Evolutionary conservation across 305 asterid species (phyloP).

Genomic region (Solanum hybrid): DNA sequence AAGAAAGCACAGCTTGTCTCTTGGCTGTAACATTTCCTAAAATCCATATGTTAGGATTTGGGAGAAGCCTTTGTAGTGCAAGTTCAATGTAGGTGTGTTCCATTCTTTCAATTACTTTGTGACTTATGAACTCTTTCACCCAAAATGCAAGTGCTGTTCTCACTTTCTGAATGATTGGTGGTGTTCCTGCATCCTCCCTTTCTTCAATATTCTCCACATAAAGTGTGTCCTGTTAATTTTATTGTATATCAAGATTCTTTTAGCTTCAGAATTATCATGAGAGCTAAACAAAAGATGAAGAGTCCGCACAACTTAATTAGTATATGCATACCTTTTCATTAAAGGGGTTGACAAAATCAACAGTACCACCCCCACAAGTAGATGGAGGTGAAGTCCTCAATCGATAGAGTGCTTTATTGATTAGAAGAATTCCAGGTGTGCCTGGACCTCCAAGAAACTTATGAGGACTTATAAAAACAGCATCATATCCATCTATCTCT

Average conservation of each 20-base stretch:
- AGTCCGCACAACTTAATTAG: background rate
- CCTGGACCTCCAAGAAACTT: slow-evolving; percentile 62
- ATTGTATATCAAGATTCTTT: background rate
- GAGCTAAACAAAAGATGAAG: background rate
- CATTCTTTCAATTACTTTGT: slow-evolving; percentile 18
- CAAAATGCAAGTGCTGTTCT: slow-evolving; percentile 55
- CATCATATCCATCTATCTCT: slow-evolving; percentile 45
- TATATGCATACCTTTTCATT: slow-evolving; percentile 23
- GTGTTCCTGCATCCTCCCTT: slow-evolving; percentile 77
- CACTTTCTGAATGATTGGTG: slow-evolving; percentile 49
- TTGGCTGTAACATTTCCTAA: slow-evolving; percentile 37
- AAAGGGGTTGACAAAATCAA: slow-evolving; percentile 27
- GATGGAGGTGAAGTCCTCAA: slow-evolving; percentile 46
- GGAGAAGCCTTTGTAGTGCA: slow-evolving; percentile 33
- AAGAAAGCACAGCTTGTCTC: slow-evolving; percentile 46
- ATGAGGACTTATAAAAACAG: slow-evolving; percentile 40
- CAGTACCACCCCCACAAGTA: slow-evolving; percentile 71
- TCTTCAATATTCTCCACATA: slow-evolving; percentile 45
- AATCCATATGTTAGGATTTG: slow-evolving; percentile 25
- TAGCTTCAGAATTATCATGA: background rate
- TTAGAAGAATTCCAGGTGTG: slow-evolving; percentile 40
- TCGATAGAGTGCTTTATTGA: slow-evolving; percentile 31
- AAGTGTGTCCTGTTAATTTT: slow-evolving; percentile 38
- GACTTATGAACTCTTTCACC: slow-evolving; percentile 51
- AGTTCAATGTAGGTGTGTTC: slow-evolving; percentile 32